These are phyloP conservation scores for Fusarium miscanthi DNA, from an alignment of 2,329 filamentous ascomycete genomes.

Conservation along the genomic window DNA sequence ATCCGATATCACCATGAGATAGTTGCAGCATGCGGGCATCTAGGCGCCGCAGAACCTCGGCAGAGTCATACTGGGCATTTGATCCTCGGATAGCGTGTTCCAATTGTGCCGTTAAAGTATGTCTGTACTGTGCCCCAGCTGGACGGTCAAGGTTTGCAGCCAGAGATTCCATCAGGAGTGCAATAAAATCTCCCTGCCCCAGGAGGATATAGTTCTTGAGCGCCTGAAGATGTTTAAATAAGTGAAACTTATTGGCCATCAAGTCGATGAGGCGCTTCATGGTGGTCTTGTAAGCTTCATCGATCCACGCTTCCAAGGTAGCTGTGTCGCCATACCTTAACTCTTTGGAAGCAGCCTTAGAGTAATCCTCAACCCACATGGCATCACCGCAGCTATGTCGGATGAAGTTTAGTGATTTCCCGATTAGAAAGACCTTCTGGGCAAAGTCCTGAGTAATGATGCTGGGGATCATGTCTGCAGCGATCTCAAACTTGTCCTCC, in stretches of 20 bases:
- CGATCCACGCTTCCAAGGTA: conserved; percentile 90
- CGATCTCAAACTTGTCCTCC: conserved; percentile 96
- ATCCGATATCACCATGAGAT: conserved; percentile 95
- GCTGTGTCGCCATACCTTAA: conserved; percentile 93
- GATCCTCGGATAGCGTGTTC: conserved; percentile 97
- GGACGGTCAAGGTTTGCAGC: conserved; percentile 93
- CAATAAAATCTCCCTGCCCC: conserved; percentile 97
- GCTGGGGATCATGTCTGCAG: conserved; percentile 86
- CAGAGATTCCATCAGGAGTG: conserved; percentile 94
- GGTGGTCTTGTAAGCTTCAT: conserved; percentile 96
- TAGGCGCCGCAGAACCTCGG: conserved; percentile 88
- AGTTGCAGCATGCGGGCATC: conserved; percentile 99
- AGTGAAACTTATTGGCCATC: conserved; percentile 94
- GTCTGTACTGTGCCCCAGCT: conserved; percentile 95
- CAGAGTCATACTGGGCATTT: conserved; percentile 94
- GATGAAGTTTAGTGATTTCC: conserved; percentile 98
- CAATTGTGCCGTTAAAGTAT: conserved; percentile 96
- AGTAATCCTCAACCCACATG: conserved; percentile 95
- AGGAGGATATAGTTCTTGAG: conserved; percentile 95
- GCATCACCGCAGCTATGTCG: conserved; percentile 94
- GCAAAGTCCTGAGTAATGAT: conserved; percentile 96
- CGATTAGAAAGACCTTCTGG: conserved; percentile 95
- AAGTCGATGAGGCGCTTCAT: conserved; percentile 95
- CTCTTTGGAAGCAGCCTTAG: conserved; percentile 91
- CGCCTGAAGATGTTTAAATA: conserved; percentile 91